Conservation (phyloP, 768 basidiomycete genomes). For the Cubamyces lactineus region DNA sequence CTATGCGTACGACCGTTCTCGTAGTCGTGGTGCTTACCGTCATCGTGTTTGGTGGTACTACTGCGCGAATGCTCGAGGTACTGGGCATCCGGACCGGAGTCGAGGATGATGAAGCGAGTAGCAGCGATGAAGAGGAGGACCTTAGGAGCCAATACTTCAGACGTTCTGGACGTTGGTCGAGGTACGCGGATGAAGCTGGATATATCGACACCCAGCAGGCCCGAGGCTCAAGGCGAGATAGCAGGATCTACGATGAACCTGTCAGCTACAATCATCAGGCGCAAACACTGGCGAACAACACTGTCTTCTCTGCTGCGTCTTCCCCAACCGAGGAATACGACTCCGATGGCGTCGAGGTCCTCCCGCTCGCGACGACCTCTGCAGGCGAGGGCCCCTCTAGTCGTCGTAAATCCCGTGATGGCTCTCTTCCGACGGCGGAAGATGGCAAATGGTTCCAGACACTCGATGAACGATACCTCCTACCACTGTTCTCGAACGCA, state of each 20-base stretch:
- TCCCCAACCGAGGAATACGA: conserved; percentile 66
- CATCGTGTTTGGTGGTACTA: conserved; percentile 95
- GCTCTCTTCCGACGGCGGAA: conserved; percentile 41
- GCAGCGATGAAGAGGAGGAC: conserved; percentile 53
- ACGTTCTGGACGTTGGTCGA: conserved; percentile 41
- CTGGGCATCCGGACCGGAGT: conserved; percentile 96
- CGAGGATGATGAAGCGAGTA: conserved; percentile 82
- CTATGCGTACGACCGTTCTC: conserved; percentile 90
- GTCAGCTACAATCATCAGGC: conserved; percentile 65
- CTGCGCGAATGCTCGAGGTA: conserved; percentile 93
- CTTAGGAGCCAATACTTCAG: conserved; percentile 35
- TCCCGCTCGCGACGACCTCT: conserved; percentile 70
- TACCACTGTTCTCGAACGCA: conserved; percentile 92
- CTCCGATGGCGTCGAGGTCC: conserved; percentile 73
- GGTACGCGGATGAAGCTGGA: conserved; percentile 38
- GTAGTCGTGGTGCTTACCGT: conserved; percentile 96
- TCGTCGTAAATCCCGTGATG: conserved; percentile 20
- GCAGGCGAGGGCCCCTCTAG: conserved; percentile 13
- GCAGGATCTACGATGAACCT: conserved; percentile 54
- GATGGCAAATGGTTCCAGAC: conserved; percentile 97
- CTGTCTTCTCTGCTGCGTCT: conserved; percentile 69
- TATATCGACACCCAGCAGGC: conserved; percentile 28
- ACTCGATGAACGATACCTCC: conserved; percentile 90
- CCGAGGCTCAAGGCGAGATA: conserved; percentile 40
- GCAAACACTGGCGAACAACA: conserved; percentile 33